These are phyloP conservation scores for Solanum verrucosum DNA, from an alignment of 257 asterid species.

Conservation along the genomic window DNA sequence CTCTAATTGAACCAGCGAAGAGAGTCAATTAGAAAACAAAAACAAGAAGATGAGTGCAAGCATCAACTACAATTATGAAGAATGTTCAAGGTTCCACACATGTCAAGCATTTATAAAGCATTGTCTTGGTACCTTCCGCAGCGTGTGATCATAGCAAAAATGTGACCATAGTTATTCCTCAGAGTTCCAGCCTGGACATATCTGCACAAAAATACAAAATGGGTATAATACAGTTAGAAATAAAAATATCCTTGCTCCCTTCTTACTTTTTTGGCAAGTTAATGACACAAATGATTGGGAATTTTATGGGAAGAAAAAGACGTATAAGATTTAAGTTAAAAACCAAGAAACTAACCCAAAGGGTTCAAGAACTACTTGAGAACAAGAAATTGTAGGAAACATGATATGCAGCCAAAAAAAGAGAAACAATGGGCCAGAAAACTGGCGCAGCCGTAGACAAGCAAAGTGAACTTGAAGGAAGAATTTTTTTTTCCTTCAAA, in stretches of 20 bases:
- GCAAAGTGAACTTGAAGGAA: too few species aligned
- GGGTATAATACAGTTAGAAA: not conserved
- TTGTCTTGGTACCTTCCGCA: not conserved
- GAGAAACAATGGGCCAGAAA: too few species aligned
- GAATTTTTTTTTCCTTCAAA: too few species aligned
- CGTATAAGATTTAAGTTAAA: not conserved
- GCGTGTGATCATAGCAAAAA: too few species aligned
- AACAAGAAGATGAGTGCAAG: too few species aligned
- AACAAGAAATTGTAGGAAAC: not conserved
- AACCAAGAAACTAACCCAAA: not conserved
- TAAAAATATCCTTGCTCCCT: not conserved
- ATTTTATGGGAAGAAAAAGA: not conserved
- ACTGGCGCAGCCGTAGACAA: too few species aligned
- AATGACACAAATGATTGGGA: not conserved
- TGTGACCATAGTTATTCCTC: too few species aligned
- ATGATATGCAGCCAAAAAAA: too few species aligned
- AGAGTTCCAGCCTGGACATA: not conserved
- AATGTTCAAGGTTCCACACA: not conserved
- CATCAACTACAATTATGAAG: not conserved
- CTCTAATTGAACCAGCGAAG: not conserved
- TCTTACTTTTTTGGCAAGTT: not conserved
- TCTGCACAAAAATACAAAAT: not conserved
- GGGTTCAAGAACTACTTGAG: too few species aligned
- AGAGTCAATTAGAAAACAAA: too few species aligned
- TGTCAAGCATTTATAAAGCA: too few species aligned